Evolutionary conservation across 2,329 filamentous ascomycete genomes (phyloP), one percentile per base, ranked within the genome.

Genomic region (Periconia digitata): DNA sequence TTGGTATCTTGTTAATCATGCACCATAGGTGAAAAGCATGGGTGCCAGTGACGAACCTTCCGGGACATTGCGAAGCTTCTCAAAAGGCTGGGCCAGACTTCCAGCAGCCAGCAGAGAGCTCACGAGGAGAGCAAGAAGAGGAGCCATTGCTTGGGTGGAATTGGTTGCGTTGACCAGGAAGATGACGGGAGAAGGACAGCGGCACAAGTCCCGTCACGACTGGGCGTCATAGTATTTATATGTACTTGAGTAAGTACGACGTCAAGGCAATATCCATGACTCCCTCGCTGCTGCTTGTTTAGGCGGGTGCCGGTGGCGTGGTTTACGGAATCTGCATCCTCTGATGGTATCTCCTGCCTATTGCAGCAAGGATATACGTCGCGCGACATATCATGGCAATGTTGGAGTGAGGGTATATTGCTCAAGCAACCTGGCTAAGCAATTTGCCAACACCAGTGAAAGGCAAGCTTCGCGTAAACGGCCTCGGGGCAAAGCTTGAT

Each of bases 51-150:
- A 41, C 52, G 36, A 36, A 60, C 61, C 61, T 50, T 61, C 54
- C 2, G 61, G 61, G 43, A 59, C 49, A 21, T 42, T 42, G 22
- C 56, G 53, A 1, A 64, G 54, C 55, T 60, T 62, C 46, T 64
- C 61, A 22, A 64, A 64, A 7, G 59, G 59, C 45, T 62, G 53
- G 18, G 60, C 60, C 40, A 64, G 52, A 27, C 49, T 53, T 21
- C 44, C 47, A 20, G 53, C 51, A 18, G 59, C 58, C 56, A 64
- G 46, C 44, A 64, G 44, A 21, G 59, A 62, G 51, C 56, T 53
- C 36, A 61, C 53, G 35, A 64, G 42, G 53, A 63, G 53, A 20
- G 56, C 51, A 24, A 60, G 53, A 32, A 62, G 45, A 23, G 58
- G 59, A 46, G 59, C 56, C 59, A 62, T 62, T 17, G 35, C 35